Base-by-base conservation (phyloP, 2,329 filamentous ascomycete species). In the Mycogone perniciosa region DNA sequence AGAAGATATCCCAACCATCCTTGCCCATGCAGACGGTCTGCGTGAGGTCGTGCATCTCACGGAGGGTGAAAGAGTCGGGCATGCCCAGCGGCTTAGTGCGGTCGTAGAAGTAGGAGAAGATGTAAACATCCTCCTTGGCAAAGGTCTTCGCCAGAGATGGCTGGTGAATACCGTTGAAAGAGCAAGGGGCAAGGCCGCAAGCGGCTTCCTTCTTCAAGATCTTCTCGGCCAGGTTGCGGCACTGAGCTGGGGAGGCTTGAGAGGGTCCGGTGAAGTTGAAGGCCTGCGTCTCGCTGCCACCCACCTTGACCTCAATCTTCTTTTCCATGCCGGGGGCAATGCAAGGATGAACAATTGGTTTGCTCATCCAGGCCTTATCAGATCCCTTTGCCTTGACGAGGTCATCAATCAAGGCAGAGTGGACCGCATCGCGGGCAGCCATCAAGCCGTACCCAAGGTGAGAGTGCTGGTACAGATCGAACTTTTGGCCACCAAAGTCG, bases 81-180 rank as follows among this genome's bases (percentile, higher is more conserved):
- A 99, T 97, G 59, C 95, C 95, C 8, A 99, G 82, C 4, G 90
- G 89, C 67, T 88, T 81, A 27, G 88, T 95, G 62, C 95, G 91
- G 75, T 99, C 93, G 73, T 87, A 96, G 73, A 99, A 99, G 79
- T 95, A 99, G 31, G 89, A 95, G 72, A 99, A 92, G 60, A 97
- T 89, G 73, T 92, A 99, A 37, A 97, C 82, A 62, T 96, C 91
- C 70, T 97, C 92, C 56, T 79, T 80, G 29, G 88, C 76, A 63
- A 99, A 99, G 0, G 93, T 99, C 77, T 96, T 95, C 60, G 83
- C 84, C 44, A 99, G 79, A 26, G 87, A 85, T 7, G 93, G 93
- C 70, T 99, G 93, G 72, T 99, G 89, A 31, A 99, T 84, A 57
- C 93, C 93, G 68, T 96, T 95, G 82, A 99, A 99, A 1, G 93